Conservation (phyloP, 768 basidiomycete species). For the Lactifluus pinguis region DNA sequence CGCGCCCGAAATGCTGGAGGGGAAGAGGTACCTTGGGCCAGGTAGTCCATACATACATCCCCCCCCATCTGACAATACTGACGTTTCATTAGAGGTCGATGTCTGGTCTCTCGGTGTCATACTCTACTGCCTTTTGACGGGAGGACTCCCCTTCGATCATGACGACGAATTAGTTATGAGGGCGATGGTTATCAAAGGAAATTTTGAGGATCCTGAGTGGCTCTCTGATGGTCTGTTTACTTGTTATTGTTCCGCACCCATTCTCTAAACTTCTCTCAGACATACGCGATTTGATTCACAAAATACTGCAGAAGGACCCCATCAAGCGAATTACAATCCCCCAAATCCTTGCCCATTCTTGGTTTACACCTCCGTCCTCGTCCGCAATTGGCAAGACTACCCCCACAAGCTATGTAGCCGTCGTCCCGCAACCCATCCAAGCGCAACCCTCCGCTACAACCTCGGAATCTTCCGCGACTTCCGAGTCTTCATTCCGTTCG, state of each 20-base stretch:
- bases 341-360: constrained; percentile 76
- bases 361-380: constrained; percentile 49
- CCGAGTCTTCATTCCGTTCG: constrained; percentile 34
- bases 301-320: constrained; percentile 71
- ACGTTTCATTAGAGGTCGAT: constrained; percentile 64
- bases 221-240: constrained; percentile 63
- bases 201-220: constrained; percentile 92
- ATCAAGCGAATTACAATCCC: constrained; percentile 68
- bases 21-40: constrained; percentile 83
- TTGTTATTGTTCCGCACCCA: neutral
- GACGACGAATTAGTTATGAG: constrained; percentile 44
- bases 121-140: constrained; percentile 81
- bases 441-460: constrained; percentile 26
- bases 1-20: constrained; percentile 84
- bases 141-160: constrained; percentile 43
- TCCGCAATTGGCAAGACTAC: constrained; percentile 23
- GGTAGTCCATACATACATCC: constrained; percentile 34
- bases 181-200: constrained; percentile 70
- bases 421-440: constrained; percentile 24
- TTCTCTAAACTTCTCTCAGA: constrained; percentile 38
- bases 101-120: constrained; percentile 94
- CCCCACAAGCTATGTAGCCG: constrained; percentile 20
- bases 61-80: neutral
- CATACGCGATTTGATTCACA: constrained; percentile 72
- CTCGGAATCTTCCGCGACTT: constrained; percentile 37